Evolutionary conservation across 2,329 filamentous ascomycete species (phyloP), one percentile per base, ranked within the genome.

Genomic region (Fusarium fracticaudum): DNA sequence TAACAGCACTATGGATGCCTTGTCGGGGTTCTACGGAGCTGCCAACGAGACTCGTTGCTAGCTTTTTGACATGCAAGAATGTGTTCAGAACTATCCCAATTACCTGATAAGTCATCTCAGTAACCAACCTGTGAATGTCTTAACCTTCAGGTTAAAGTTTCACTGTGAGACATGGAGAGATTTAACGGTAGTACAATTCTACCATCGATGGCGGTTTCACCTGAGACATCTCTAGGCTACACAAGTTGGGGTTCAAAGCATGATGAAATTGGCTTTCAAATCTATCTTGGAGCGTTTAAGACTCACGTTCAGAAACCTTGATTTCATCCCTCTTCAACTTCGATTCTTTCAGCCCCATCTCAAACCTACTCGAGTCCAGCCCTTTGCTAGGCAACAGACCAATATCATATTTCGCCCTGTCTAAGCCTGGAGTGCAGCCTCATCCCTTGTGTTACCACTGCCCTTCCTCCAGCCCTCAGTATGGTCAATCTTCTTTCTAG

Each of bases 341-440:
- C 20, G 10, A 18, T 26, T 24, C 40, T 35, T 35, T 38, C 17
- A 38, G 18, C 33, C 24, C 24, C 51, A n/a, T 29, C 10, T 20
- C 24, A 20, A 54, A 29, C 15, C 7, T 8, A n/a, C n/a, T 40
- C 24, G 18, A 11, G 24, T 18, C 11, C 24, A 29, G 35, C 14
- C 20, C 35, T 14, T 22, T 48, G 11, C 22, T 35, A 43, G 24
- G 20, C 13, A 35, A 53, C 22, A n/a, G 38, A 26, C 9, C 53
- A 45, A 48, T n/a, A 29, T 48, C 35, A 29, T 33, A 38, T 60
- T 38, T 33, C 29, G 17, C 24, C 24, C 35, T 38, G 31, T 62
- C 67, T 77, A 90, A 24, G 84, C 88, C 81, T 91, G 90, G 72
- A 91, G 78, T n/a, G 89, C 88, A 60, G 83, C 79, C 64, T 91